Conservation (phyloP, 169 alveolate genomes). For the Besnoitia besnoiti region DNA sequence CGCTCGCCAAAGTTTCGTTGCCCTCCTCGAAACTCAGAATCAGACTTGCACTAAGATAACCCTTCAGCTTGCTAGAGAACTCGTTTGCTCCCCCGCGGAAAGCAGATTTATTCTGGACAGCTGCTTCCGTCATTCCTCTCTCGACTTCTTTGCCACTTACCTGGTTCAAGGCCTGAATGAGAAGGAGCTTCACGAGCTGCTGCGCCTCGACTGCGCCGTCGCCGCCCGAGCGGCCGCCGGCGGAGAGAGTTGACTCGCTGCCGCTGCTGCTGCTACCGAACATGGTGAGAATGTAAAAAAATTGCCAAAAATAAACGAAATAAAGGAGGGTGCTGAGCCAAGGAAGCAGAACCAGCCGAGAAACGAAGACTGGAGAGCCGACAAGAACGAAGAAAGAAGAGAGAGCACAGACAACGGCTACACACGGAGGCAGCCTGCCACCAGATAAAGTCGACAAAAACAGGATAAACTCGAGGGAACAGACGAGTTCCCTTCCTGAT, state of each 20-base stretch:
- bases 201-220: conserved; percentile 3
- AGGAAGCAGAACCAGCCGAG: neutral
- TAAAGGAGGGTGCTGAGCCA: neutral
- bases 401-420: too few relatives aligned
- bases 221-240: neutral
- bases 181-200: neutral
- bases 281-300: neutral
- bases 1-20: too few relatives aligned
- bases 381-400: neutral
- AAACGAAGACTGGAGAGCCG: neutral
- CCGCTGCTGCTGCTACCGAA: neutral
- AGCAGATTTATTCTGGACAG: too few relatives aligned
- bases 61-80: too few relatives aligned
- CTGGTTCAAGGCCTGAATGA: neutral
- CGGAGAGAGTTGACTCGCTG: neutral
- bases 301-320: neutral
- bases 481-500: too few relatives aligned
- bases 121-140: neutral
- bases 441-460: too few relatives aligned
- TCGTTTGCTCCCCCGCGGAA: too few relatives aligned
- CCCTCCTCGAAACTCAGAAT: too few relatives aligned
- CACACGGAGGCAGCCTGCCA: too few relatives aligned
- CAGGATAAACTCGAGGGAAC: too few relatives aligned
- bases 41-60: too few relatives aligned
- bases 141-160: neutral